Base-by-base conservation (phyloP, 192 early-diverging fungal genomes). In the Geranomyces variabilis region DNA sequence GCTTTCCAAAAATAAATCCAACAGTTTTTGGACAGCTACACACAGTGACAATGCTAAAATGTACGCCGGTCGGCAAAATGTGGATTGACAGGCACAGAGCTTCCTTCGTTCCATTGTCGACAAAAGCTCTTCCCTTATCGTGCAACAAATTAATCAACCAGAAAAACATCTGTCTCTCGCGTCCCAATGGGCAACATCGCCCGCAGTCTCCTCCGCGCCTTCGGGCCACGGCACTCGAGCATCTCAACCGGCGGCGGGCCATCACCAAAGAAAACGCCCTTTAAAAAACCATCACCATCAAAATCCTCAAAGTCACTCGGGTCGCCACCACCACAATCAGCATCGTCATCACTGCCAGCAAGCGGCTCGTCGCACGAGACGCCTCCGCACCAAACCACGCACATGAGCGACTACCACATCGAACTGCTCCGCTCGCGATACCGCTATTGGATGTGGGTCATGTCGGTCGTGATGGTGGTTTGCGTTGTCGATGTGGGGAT, bases 401-500 rank as follows among this genome's bases (percentile, higher is more conserved):
- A 64, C 43, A 64, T 64, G 63, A 64, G 34, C 14, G 63, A 64
- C 43, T 64, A 45, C 41, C 63, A 64, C 6, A 3, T 64, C 14
- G 63, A 64, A 36, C 17, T 10, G 41, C 14, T 29, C 8, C 17
- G 63, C 34, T 8, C 12, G 63, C 34, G 63, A 5, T 64, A 64
- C 43, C 15, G 21, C 4, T 43, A 64, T 6, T 64, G 63, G 63
- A 41, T 21, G 43, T 26, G 21, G 34, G 41, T 21, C 34, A 17
- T 64, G 41, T 19, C 19, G 15, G 34, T 45, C 2, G 44, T 64
- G 41, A 64, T 64, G 63, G n/a, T 64, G n/a, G 43, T 64, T 14
- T 64, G 63, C 29, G 34, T 64, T 13, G 63, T 64, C 21, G 63
- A 64, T 29, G 63, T 64, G n/a, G 63, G 63, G 9, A 36, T 64